A percentile compares a stretch with the other conserved stretches of the same genome.
These are phyloP conservation scores for Rhododendron mucronatum DNA, from an alignment of 148 eudicot species.

Conservation along the genomic window DNA sequence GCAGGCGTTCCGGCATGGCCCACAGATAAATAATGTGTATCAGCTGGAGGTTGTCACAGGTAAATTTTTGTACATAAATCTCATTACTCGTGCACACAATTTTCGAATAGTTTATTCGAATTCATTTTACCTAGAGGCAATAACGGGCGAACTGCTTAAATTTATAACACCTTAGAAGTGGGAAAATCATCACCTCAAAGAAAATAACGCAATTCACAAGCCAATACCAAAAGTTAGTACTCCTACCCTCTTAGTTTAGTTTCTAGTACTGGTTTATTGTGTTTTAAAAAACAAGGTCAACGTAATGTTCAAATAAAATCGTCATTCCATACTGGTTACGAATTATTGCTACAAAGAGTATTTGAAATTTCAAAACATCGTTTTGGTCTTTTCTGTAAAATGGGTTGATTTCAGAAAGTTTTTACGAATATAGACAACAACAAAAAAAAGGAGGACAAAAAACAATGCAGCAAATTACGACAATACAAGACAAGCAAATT, in stretches of 20 bases:
- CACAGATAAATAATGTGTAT: slow-evolving; percentile 80
- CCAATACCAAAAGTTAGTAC: neutral
- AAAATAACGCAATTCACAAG: neutral
- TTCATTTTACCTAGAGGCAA: neutral
- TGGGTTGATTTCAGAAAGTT: neutral
- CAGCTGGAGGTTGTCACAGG: slow-evolving; percentile 91
- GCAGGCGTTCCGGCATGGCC: slow-evolving; percentile 88
- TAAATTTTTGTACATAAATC: slow-evolving; percentile 14
- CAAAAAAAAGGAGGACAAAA: neutral
- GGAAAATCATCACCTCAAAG: neutral
- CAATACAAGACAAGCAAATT: neutral
- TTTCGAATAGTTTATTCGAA: neutral
- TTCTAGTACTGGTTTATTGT: neutral
- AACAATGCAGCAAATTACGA: neutral
- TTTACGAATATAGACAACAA: neutral
- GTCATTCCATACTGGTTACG: neutral
- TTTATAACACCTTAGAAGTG: neutral
- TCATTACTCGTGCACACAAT: neutral
- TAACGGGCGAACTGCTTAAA: neutral
- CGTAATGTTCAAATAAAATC: neutral
- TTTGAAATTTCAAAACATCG: neutral
- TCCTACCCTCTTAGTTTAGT: neutral
- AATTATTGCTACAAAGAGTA: neutral
- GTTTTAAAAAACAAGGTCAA: neutral
- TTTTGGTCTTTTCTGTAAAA: neutral